Conservation (phyloP, 2,329 filamentous ascomycete genomes). For the Trichoderma sp. region DNA sequence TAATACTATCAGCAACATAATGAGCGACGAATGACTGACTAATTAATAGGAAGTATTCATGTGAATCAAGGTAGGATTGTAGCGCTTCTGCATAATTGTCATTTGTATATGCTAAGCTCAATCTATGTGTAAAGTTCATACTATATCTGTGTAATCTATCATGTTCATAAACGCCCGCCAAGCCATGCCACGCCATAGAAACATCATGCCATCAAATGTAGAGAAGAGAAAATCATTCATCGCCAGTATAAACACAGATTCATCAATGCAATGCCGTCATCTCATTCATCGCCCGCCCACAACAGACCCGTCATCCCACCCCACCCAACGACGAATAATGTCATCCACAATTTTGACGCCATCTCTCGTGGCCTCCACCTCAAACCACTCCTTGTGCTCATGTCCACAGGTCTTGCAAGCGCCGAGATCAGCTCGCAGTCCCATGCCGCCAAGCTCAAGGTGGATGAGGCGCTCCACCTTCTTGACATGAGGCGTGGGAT, state of each 20-base stretch:
- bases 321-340: constrained; percentile 80
- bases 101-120: background rate
- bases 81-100: background rate
- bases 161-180: background rate
- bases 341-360: constrained; percentile 68
- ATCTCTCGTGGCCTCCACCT: constrained; percentile 72
- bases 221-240: background rate
- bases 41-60: background rate
- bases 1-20: no score
- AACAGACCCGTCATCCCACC: constrained; percentile 67
- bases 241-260: background rate
- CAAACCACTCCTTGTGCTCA: constrained; percentile 94
- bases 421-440: constrained; percentile 53
- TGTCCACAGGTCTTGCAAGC: constrained; percentile 78
- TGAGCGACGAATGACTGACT: no score
- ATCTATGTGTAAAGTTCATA: background rate
- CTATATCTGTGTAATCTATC: background rate
- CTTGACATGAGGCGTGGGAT: constrained; percentile 82
- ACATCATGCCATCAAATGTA: constrained; percentile 4
- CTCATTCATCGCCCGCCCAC: constrained; percentile 30
- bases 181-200: constrained; percentile 13
- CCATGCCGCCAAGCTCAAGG: constrained; percentile 73
- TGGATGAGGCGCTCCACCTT: constrained; percentile 90
- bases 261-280: background rate
- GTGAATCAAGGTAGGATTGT: background rate